Evolutionary conservation across 768 basidiomycete species (phyloP), one percentile per base, ranked within the genome.

Genomic region (Dentipellis fragilis): DNA sequence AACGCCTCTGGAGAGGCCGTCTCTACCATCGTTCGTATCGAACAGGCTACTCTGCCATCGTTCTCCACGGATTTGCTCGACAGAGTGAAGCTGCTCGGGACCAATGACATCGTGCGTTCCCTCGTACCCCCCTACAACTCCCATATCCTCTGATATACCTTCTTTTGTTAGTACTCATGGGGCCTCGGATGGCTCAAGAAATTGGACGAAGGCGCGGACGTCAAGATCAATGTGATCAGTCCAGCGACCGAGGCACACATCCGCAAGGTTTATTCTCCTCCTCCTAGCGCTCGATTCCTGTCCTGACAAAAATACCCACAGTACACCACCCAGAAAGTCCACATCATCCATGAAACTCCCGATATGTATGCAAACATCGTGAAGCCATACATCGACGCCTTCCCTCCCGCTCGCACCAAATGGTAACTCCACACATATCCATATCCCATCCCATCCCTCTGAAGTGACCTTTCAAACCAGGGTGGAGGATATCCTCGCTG

Each of bases 211-310:
- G 63, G 65, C 2, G 78, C 83, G 1, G 93, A 96, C 62, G 72
- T 93, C 56, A 90, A 90, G 71, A 79, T 98, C 60, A 88, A 83
- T 58, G 73, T 93, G 16, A 85, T 96, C 52, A 87, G 78, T 59
- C 95, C 95, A 14, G 92, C 92, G 1, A 97, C 92, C 0, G 88
- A 93, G 8, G 80, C 84, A 3, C 93, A 98, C 65, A 84, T 98
- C 56, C 78, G 77, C 58, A 96, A 96, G 77, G 88, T 84, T 38
- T 34, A 63, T 50, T 46, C 45, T 34, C 14, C 10, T 6, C 16
- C 22, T 6, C 46, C 14, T 14, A 39, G n/a, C n/a, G 17, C 22
- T 37, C 51, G 19, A 21, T 19, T 16, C 36, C 19, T 16, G 12
- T 17, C 3, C 21, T 29, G 22, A 7, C 17, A 16, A 10, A 3